Conservation (phyloP, 2,329 filamentous ascomycete species). For the Chrysoporthe cubensis region DNA sequence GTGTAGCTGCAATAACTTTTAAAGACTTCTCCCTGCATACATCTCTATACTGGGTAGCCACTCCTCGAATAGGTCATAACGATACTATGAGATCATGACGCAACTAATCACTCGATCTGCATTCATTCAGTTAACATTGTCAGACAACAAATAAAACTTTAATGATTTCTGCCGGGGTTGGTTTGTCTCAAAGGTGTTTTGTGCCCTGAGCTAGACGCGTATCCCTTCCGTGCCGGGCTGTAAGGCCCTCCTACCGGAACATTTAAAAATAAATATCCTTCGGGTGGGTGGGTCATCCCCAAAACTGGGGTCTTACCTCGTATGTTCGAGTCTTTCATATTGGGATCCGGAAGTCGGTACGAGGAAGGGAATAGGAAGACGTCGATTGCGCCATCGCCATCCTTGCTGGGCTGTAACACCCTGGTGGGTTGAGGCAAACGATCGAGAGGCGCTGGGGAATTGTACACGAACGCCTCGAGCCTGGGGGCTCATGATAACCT, state of each 20-base stretch:
- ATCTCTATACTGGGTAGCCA: background rate
- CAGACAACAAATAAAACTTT: background rate
- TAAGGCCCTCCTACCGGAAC: background rate
- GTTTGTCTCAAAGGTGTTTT: constrained; percentile 1
- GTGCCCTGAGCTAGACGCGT: background rate
- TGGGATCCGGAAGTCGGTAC: constrained; percentile 1
- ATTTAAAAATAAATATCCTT: background rate
- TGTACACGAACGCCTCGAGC: background rate
- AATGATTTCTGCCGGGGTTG: background rate
- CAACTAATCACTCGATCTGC: too few relatives aligned
- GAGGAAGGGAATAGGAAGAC: background rate
- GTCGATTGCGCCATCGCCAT: background rate
- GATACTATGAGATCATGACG: too few relatives aligned
- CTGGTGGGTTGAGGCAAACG: background rate
- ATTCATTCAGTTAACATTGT: background rate
- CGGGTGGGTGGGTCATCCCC: background rate
- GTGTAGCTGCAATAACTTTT: background rate
- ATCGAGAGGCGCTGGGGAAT: background rate
- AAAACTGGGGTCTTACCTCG: background rate
- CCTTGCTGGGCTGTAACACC: constrained; percentile 4
- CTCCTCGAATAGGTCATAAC: background rate
- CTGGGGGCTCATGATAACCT: background rate
- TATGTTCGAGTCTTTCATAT: background rate
- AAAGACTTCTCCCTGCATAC: background rate
- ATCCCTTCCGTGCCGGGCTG: background rate